Percentiles rank a stretch among this genome's conserved stretches.
Evolutionary conservation across 306 rosid species (phyloP).

Genomic region (Lablab purpureus): DNA sequence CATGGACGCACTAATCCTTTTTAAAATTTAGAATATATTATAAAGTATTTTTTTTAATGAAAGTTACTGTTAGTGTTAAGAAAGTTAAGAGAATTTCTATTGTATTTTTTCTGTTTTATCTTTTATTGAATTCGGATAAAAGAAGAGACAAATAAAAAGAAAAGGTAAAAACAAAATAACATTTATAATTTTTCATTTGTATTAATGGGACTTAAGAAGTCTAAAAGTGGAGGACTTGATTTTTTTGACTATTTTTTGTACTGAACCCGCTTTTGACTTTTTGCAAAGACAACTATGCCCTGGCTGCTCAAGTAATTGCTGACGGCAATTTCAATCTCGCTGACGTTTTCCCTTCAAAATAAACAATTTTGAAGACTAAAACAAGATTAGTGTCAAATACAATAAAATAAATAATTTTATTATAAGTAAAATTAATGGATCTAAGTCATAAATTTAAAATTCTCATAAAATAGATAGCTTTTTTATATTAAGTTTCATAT

Average conservation of each 20-base stretch:
- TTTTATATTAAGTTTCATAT: background rate
- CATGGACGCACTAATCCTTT: too few relatives aligned
- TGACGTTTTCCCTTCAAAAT: background rate
- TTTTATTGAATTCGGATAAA: background rate
- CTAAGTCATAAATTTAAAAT: background rate
- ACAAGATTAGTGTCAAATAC: background rate
- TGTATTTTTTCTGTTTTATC: background rate
- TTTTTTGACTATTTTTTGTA: background rate
- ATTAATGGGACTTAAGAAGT: background rate
- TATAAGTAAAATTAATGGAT: background rate
- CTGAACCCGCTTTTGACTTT: background rate
- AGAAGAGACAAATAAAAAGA: background rate
- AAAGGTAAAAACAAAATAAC: background rate
- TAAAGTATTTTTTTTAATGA: too few relatives aligned
- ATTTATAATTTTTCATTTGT: background rate
- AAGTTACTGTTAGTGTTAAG: too few relatives aligned
- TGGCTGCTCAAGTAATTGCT: background rate
- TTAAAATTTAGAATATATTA: too few relatives aligned
- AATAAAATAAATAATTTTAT: background rate
- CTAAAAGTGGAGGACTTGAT: background rate
- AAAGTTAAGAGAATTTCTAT: too few relatives aligned
- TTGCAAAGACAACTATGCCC: background rate
- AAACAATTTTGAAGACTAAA: background rate
- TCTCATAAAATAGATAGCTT: background rate
- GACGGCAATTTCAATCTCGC: background rate